Evolutionary conservation across 345 rosid genomes (phyloP).

Genomic region (Bruguiera gymnorhiza): DNA sequence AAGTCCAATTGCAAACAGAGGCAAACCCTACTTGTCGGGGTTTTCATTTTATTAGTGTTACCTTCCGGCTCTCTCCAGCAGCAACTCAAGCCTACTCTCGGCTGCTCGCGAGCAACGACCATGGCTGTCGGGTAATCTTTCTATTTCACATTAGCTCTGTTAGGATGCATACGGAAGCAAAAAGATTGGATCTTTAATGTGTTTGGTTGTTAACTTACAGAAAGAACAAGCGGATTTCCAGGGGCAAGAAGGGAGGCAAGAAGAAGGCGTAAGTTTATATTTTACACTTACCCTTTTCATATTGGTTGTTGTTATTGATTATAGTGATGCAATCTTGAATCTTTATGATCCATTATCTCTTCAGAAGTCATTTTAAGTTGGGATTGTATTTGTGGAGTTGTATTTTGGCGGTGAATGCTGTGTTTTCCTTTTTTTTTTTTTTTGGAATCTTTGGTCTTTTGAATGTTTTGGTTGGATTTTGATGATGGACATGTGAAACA

Average conservation of each 20-base stretch:
- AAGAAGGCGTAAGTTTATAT: constrained; percentile 74
- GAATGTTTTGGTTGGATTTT: neutral
- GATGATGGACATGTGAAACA: constrained; percentile 8
- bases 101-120: neutral
- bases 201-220: constrained; percentile 27
- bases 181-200: neutral
- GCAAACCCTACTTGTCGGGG: too few species aligned
- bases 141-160: neutral
- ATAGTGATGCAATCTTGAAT: neutral
- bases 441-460: neutral
- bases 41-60: too few species aligned
- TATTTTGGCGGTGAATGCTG: neutral
- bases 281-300: neutral
- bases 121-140: constrained; percentile 19
- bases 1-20: too few species aligned
- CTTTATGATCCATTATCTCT: neutral
- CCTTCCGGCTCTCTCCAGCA: neutral
- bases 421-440: neutral
- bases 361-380: neutral
- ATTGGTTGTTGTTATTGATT: neutral
- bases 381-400: neutral
- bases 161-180: neutral
- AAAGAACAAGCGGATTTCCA: constrained; percentile 96
- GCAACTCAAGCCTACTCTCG: too few species aligned
- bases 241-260: constrained; percentile 95